Base-by-base conservation (phyloP, 805 yeast species). In the Hanseniaspora pseudoguilliermondii region DNA sequence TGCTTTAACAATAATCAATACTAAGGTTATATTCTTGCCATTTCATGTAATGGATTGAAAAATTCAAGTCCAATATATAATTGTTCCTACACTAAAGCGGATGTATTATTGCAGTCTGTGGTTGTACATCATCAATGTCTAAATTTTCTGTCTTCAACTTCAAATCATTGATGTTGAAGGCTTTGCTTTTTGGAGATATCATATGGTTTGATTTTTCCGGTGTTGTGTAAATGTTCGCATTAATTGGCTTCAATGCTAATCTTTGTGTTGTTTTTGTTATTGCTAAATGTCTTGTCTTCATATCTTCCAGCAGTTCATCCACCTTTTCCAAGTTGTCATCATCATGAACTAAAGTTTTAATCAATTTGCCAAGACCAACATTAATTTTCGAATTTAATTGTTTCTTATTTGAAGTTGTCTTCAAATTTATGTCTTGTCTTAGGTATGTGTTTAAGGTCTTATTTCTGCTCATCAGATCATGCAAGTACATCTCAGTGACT, bases 241-340 rank as follows among this genome's bases (percentile, higher is more conserved):
- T 13, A 2, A 11, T 20, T 9, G 56, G 56, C 36, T 53, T 46
- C 34, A 53, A 32, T 10, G 44, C 29, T 21, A 53, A 32, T 32
- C 49, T 53, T 39, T 53, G 49, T 7, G 46, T 35, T 25, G 56
- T 46, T 39, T 46, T 38, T 5, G 41, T 44, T 20, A 46, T n/a
- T 20, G 18, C 25, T 10, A 38, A 11, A 20, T 53, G 25, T 16
- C 29, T 53, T 20, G 39, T 43, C 16, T 46, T 44, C 56, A 53
- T 53, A 2, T 53, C 50, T 13, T 20, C 25, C 21, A 53, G 15
- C 8, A 53, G 10, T 15, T 39, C 40, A 9, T 53, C 29, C 20
- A 53, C 41, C 23, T 46, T 53, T 7, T 39, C 46, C 23, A 35
- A 6, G 39, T 53, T 50, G 2, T 38, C 46, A 6, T 44, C 50